Conservation (phyloP, 1,139 yeast species). For the Candida tunisiensis region DNA sequence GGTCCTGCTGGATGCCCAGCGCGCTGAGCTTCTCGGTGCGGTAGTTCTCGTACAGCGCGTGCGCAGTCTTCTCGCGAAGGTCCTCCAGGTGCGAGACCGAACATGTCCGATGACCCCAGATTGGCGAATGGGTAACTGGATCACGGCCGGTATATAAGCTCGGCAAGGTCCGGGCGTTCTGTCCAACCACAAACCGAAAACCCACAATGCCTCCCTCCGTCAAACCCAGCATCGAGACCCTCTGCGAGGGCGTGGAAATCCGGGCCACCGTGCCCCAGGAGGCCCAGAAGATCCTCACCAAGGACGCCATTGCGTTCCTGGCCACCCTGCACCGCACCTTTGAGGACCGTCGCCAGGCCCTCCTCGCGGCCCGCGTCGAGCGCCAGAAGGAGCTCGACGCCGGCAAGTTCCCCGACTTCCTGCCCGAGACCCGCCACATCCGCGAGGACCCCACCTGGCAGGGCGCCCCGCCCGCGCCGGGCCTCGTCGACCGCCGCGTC, state of each 20-base stretch:
- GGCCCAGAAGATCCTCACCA: conserved; percentile 29
- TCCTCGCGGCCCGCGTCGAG: conserved; percentile 40
- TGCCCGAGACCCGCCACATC: conserved; percentile 53
- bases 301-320: conserved; percentile 55
- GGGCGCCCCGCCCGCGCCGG: conserved; percentile 63
- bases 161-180: too few relatives aligned
- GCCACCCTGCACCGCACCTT: conserved; percentile 63
- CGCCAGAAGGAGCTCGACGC: conserved; percentile 47
- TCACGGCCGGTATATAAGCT: too few relatives aligned
- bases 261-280: not conserved
- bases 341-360: conserved; percentile 39
- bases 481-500: conserved; percentile 59
- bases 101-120: conserved; percentile 2
- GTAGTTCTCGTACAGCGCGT: conserved; percentile 70
- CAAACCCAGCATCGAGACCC: too few relatives aligned
- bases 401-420: conserved; percentile 56
- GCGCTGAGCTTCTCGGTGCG: conserved; percentile 65
- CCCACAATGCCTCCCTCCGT: too few relatives aligned
- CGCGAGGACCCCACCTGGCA: conserved; percentile 67
- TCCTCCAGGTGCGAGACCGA: conserved; percentile 55
- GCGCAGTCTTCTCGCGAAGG: conserved; percentile 72
- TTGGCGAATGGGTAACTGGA: not conserved
- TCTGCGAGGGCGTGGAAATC: conserved; percentile 1
- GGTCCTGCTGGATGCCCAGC: conserved; percentile 89
- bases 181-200: too few relatives aligned